phyloP scores from a whole-genome alignment of 495 filamentous ascomycete genomes.

The Pseudoneurospora amorphoporcata region DNA sequence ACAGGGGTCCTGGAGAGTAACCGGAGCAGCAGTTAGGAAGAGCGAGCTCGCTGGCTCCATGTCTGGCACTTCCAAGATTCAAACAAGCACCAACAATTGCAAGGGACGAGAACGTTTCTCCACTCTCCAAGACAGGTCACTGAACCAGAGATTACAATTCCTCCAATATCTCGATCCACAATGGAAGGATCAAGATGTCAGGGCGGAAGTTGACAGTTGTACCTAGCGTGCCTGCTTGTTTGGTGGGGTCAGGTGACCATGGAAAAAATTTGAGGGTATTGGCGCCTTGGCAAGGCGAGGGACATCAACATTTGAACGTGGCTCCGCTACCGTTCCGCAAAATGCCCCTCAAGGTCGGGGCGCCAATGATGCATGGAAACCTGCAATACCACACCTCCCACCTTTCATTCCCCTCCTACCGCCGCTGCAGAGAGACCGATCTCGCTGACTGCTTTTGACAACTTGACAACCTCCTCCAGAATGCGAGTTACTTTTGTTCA shows the following conservation, averaged over 20 bases:
- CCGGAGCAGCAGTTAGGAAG: background rate
- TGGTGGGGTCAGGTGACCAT: constrained; percentile 19
- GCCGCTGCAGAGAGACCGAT: constrained; percentile 14
- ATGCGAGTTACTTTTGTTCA: background rate
- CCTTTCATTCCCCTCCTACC: constrained; percentile 12
- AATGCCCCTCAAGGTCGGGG: constrained; percentile 11
- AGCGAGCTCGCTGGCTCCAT: background rate
- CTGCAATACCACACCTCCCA: constrained; percentile 7
- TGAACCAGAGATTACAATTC: background rate
- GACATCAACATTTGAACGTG: background rate
- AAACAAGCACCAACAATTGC: background rate
- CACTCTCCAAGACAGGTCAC: background rate
- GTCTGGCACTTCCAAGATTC: background rate
- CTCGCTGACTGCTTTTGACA: constrained; percentile 11
- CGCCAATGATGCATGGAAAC: constrained; percentile 8
- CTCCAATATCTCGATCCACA: background rate
- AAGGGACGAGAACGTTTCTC: background rate
- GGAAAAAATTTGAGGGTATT: constrained; percentile 15
- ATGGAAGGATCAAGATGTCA: background rate
- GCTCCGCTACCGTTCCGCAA: constrained; percentile 1
- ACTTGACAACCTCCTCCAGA: background rate
- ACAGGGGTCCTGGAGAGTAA: background rate
- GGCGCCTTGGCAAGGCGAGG: constrained; percentile 15
- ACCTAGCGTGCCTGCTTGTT: constrained; percentile 2
- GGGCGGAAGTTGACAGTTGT: background rate